phyloP scores from a whole-genome alignment of 345 rosid genomes.

The Syzygium aqueum region DNA sequence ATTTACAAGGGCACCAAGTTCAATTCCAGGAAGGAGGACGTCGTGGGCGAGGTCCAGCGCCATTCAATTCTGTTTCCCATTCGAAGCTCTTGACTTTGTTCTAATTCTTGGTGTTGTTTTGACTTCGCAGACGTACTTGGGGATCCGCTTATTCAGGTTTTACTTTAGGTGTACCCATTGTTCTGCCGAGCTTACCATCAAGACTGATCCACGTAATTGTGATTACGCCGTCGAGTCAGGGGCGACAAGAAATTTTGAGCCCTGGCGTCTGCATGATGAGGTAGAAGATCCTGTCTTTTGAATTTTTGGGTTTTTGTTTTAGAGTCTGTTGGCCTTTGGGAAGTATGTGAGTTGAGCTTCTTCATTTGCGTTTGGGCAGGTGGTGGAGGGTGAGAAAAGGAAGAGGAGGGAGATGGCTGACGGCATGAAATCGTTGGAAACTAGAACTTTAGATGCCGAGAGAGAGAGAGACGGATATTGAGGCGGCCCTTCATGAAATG shows the following conservation, averaged over 20 bases:
- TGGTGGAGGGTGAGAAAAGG: slow-evolving; percentile 31
- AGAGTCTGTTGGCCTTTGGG: too few species aligned
- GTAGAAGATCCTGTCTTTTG: slow-evolving; percentile 4
- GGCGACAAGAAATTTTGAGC: slow-evolving; percentile 71
- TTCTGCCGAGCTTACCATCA: slow-evolving; percentile 74
- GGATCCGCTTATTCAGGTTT: slow-evolving; percentile 69
- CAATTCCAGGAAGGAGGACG: slow-evolving; percentile 90
- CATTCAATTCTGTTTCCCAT: too few species aligned
- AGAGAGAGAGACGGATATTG: slow-evolving; percentile 89
- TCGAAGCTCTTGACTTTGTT: too few species aligned
- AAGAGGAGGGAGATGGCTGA: slow-evolving; percentile 75
- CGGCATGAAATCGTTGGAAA: slow-evolving; percentile 85
- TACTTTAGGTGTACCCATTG: slow-evolving; percentile 87
- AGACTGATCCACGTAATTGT: slow-evolving; percentile 88
- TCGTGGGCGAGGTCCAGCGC: slow-evolving; percentile 25
- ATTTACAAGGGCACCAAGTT: slow-evolving; percentile 91
- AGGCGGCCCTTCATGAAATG: slow-evolving; percentile 87
- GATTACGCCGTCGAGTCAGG: slow-evolving; percentile 85
- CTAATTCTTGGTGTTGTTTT: too few species aligned
- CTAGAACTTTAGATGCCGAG: slow-evolving; percentile 72
- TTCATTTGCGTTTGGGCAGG: background rate
- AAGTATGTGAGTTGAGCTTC: too few species aligned
- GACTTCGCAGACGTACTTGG: slow-evolving; percentile 36
- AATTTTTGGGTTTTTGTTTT: too few species aligned
- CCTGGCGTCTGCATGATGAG: slow-evolving; percentile 93